Evolutionary conservation across 2,329 filamentous ascomycete species (phyloP).

Genomic region (Sporothrix inflata): DNA sequence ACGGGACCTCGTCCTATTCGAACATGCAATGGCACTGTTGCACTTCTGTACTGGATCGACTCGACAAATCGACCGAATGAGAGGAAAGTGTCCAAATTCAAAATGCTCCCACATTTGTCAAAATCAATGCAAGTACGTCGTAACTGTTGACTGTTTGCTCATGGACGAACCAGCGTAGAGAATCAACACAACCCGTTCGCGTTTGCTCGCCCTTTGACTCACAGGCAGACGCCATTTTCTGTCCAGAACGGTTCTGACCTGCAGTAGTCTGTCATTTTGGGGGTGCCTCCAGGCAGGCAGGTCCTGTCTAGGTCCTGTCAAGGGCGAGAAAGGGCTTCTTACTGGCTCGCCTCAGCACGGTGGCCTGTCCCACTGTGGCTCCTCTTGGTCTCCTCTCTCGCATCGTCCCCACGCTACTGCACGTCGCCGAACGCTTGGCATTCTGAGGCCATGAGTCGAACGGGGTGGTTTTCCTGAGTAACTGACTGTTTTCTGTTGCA

Average conservation of each 20-base stretch:
- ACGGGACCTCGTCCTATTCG: background rate
- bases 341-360: background rate
- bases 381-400: background rate
- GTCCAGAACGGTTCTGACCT: background rate
- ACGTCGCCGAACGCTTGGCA: background rate
- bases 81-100: background rate
- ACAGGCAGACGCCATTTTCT: slow-evolving; percentile 9
- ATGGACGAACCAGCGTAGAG: background rate
- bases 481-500: background rate
- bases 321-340: background rate
- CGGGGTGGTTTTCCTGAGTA: background rate
- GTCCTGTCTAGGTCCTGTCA: background rate
- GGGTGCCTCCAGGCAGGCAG: slow-evolving; percentile 12
- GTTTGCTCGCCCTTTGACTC: slow-evolving; percentile 12
- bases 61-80: background rate
- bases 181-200: background rate
- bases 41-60: background rate
- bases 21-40: background rate
- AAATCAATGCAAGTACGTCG: background rate
- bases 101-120: background rate
- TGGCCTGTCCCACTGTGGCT: background rate
- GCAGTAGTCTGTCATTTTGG: background rate
- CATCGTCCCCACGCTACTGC: slow-evolving; percentile 16
- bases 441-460: slow-evolving; percentile 19
- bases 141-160: background rate